Percentiles rank a stretch among this genome's conserved stretches.
Evolutionary conservation across 2,329 filamentous ascomycete species (phyloP).

Genomic region (Neopestalotiopsis clavispora): DNA sequence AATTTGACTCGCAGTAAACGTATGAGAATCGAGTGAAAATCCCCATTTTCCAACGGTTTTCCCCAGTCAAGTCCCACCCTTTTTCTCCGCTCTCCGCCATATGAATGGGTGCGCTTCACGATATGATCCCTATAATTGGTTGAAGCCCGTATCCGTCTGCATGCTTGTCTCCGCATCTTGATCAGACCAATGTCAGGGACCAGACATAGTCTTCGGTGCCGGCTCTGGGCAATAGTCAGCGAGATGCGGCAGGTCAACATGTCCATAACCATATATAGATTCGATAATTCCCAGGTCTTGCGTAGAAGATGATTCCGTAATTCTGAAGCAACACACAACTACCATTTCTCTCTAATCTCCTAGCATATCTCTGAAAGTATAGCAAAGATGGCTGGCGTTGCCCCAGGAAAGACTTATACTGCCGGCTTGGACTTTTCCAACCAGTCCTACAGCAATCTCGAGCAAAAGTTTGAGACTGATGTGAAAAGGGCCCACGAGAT

Average conservation of each 20-base stretch:
- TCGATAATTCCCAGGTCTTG: background rate
- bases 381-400: constrained; percentile 26
- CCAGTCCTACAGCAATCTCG: constrained; percentile 23
- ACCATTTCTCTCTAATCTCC: background rate
- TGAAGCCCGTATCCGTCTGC: background rate
- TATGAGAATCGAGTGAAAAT: background rate
- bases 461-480: constrained; percentile 23
- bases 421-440: constrained; percentile 28
- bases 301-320: background rate
- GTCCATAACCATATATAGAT: background rate
- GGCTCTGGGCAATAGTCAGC: background rate
- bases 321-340: background rate
- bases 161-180: background rate
- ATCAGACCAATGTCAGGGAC: background rate
- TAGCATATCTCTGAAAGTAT: background rate
- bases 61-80: background rate
- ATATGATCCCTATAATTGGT: background rate
- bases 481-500: constrained; percentile 23
- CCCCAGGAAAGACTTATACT: constrained; percentile 26
- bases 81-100: background rate
- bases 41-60: background rate
- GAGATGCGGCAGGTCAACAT: background rate
- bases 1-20: background rate
- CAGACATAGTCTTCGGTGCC: background rate
- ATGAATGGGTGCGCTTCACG: background rate